These are phyloP conservation scores for Eucalyptus regnans DNA, from an alignment of 345 rosid genomes.

Conservation along the genomic window DNA sequence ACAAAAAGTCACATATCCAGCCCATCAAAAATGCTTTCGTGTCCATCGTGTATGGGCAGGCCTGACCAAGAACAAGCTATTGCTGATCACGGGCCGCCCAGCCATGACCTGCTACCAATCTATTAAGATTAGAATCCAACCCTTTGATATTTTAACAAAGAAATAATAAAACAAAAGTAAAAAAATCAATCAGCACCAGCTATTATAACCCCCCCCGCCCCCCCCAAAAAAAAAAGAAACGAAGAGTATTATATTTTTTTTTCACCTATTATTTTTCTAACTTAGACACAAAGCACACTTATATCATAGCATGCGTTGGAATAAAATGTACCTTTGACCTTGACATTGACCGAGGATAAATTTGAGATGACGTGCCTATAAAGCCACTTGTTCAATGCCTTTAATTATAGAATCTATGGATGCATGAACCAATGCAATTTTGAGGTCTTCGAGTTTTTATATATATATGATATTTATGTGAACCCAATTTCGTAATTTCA, in stretches of 20 bases:
- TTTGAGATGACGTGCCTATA: not conserved
- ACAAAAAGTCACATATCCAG: not conserved
- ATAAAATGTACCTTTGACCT: not conserved
- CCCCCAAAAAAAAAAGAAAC: not conserved
- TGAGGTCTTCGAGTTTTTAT: not conserved
- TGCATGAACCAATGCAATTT: not conserved
- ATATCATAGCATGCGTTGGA: not conserved
- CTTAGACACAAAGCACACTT: not conserved
- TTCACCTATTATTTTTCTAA: not conserved
- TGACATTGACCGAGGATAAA: not conserved
- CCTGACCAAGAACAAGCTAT: not conserved
- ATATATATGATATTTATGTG: too few species aligned
- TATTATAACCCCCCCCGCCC: too few species aligned
- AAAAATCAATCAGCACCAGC: not conserved
- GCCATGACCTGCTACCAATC: not conserved
- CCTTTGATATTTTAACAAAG: not conserved
- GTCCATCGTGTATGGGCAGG: not conserved
- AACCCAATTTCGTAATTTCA: not conserved
- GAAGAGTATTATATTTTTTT: not conserved
- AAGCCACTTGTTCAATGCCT: not conserved
- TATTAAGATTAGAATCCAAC: not conserved
- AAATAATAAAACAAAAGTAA: not conserved
- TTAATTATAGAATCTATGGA: not conserved
- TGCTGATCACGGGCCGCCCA: not conserved
- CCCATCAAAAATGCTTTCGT: not conserved